Evolutionary conservation across 305 asterid genomes (phyloP), one percentile per base, ranked within the genome.

Genomic region (Rubia tinctorum): DNA sequence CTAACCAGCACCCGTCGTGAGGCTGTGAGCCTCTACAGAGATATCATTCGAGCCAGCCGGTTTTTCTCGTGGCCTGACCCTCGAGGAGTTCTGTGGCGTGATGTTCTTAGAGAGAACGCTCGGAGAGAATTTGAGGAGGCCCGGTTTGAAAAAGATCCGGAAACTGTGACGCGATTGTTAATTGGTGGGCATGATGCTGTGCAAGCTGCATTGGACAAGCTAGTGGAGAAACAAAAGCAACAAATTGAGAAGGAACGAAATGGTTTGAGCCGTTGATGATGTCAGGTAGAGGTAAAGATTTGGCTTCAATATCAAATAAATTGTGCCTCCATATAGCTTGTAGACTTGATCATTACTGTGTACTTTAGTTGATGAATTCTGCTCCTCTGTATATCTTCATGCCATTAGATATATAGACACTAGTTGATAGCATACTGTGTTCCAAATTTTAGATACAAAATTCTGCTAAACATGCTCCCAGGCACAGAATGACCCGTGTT

Each of bases 1-100:
- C 93, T 94, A 83, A 90, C 94, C 72, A 88, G 91, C 86, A 83
- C 90, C 27, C 92, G 91, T n/a, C 93, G 98, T 18, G 98, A 94
- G 83, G 97, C 92, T 5, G 74, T 94, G 83, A 83, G 91, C 62
- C 88, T 91, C 44, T 94, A 94, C 84, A 84, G 98, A 8, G 98
- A 91, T 76, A 87, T 94, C 73, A 79, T 90, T 71, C 86, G 98
- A 6, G 97, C 97, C 0, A 88, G 92, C 58, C 87, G 97, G 49
- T 94, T 85, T 86, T 94, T 94, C 86, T 69, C 75, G 84, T 94
- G 98, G 98, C 82, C 88, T 6, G 94, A 94, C 76, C 82, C 98
- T 6, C 86, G 87, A 47, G 97, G 98, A 22, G 77, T 84, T 7
- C 76, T 86, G 22, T 94, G 98, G 98, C 89, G 98, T 15, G 98